phyloP scores from a whole-genome alignment of 768 basidiomycete genomes.

The Psilocybe cyanescens region DNA sequence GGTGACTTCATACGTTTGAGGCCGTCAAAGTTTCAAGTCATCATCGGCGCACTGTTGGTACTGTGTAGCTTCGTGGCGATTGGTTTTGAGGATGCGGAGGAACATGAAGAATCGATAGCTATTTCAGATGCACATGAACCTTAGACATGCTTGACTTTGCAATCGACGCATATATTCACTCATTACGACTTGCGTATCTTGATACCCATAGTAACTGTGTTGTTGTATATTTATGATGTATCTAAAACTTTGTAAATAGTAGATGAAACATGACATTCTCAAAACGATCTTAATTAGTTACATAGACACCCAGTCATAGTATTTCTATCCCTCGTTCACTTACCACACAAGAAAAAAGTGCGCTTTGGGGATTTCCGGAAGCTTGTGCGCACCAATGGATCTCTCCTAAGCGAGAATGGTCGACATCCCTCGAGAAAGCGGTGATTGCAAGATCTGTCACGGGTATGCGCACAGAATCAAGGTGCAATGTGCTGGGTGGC shows the following conservation, averaged over 20 bases:
- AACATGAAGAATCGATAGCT: conserved; percentile 9
- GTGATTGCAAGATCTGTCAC: neutral
- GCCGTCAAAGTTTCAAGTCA: conserved; percentile 58
- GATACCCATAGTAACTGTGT: neutral
- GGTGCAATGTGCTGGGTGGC: neutral
- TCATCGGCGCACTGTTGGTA: conserved; percentile 79
- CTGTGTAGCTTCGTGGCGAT: conserved; percentile 68
- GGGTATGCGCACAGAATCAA: neutral
- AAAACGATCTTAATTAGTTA: too few species aligned
- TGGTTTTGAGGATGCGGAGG: conserved; percentile 31
- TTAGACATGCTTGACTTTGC: neutral
- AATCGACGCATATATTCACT: neutral
- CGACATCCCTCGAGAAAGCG: neutral
- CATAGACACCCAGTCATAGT: neutral
- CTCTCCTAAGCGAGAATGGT: neutral
- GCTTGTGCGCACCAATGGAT: conserved; percentile 1
- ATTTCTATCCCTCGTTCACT: neutral
- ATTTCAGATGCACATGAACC: neutral
- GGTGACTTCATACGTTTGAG: conserved; percentile 58
- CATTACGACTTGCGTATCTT: neutral
- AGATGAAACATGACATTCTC: neutral
- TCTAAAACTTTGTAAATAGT: neutral
- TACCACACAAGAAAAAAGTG: neutral
- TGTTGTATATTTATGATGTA: neutral
- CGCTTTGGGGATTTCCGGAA: neutral